Base-by-base conservation (phyloP, 805 yeast genomes). In the Teunomyces gatunensis region DNA sequence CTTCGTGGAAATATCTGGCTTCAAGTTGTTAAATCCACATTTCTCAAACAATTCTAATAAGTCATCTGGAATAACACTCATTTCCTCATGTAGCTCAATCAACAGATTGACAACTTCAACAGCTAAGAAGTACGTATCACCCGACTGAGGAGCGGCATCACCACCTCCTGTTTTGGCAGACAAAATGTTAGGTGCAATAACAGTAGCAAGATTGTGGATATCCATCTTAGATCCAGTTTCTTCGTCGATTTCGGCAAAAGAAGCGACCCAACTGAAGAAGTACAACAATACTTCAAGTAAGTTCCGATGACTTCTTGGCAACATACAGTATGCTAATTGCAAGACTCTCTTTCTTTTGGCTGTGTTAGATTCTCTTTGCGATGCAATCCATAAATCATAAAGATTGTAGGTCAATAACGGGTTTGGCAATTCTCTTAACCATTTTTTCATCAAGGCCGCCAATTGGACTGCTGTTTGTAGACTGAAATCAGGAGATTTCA, bases 251-350 rank as follows among this genome's bases (percentile, higher is more conserved):
- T 89, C 91, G 1, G 97, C 87, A 69, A 94, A 94, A 2, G 98
- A 88, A 0, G 98, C 89, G 2, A 91, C 92, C 98, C 98, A 94
- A 65, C 84, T 85, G 61, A 94, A 80, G 64, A 94, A 94, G 49
- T 85, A 83, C 28, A 91, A 73, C 36, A 94, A 69, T 2, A 91
- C 96, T 62, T 94, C 98, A 32, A 91, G 74, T 42, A 89, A 75
- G 63, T 90, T 96, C 48, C 99, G 78, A 61, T 91, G 86, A 17
- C 81, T 75, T 51, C 84, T 74, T 1, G 97, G 98, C 29, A 94
- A 71, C 75, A 91, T 71, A 44, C 94, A 81, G 60, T 89, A 87
- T 3, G 81, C 79, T 52, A 83, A 71, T 54, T 77, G 87, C 47
- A 83, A 71, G 13, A 85, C 71, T 33, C 85, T 65, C 50, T 78